Evolutionary conservation across 176 grass and related monocot genomes (phyloP).

Genomic region (Cocos nucifera): DNA sequence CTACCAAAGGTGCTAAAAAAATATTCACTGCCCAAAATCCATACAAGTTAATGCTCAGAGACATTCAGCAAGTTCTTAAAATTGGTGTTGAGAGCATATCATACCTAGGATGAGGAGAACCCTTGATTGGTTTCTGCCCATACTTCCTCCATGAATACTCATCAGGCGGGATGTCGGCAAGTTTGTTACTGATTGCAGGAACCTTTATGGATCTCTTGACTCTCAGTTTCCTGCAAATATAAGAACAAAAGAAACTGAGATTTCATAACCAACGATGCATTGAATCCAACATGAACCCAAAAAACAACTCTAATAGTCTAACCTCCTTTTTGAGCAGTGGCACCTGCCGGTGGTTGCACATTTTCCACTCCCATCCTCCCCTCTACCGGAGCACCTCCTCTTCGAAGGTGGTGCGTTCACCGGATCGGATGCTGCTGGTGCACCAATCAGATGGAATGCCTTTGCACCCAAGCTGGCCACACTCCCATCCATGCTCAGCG

Average conservation of each 20-base stretch:
- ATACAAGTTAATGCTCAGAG: no score
- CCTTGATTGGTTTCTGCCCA: conserved; percentile 96
- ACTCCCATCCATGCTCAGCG: conserved; percentile 67
- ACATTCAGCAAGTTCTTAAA: background rate
- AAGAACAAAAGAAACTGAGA: no score
- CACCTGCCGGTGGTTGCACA: conserved; percentile 53
- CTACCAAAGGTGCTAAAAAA: no score
- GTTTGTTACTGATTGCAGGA: conserved; percentile 74
- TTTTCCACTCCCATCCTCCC: conserved; percentile 58
- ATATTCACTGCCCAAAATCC: no score
- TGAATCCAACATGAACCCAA: background rate
- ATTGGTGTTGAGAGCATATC: background rate
- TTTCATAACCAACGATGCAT: background rate
- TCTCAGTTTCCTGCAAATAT: conserved; percentile 60
- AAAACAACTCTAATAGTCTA: background rate
- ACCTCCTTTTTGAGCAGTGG: conserved; percentile 96
- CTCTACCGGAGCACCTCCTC: conserved; percentile 41
- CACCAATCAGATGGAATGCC: conserved; percentile 52
- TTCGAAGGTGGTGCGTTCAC: conserved; percentile 30
- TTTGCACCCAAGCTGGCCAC: conserved; percentile 60
- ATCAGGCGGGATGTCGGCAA: conserved; percentile 70
- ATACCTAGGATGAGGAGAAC: conserved; percentile 89
- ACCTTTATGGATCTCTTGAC: conserved; percentile 77
- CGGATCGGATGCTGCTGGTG: conserved; percentile 32
- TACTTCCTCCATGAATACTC: conserved; percentile 96